Percentiles rank a stretch among this genome's conserved stretches.
These are phyloP conservation scores for Diplodia sapinea DNA, from an alignment of 2,329 filamentous ascomycete genomes.

Conservation along the genomic window DNA sequence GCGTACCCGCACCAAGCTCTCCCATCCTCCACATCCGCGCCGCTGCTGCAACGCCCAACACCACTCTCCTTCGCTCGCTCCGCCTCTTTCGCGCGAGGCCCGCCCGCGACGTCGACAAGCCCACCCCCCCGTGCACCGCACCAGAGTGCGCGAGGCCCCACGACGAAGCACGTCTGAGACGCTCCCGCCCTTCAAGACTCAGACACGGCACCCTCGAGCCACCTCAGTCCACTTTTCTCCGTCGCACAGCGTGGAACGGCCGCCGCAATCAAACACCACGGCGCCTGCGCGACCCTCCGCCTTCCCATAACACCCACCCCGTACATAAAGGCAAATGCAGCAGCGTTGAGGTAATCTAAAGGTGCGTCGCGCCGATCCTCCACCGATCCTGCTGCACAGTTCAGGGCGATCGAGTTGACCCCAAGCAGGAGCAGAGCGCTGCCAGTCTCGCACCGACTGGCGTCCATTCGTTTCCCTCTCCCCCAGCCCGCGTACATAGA, in stretches of 20 bases:
- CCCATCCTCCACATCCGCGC: slow-evolving; percentile 30
- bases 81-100: slow-evolving; percentile 26
- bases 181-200: slow-evolving; percentile 23
- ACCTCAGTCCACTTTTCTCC: slow-evolving; percentile 33
- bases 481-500: slow-evolving; percentile 33
- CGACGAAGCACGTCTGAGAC: slow-evolving; percentile 31
- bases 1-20: slow-evolving; percentile 30
- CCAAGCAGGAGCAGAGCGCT: slow-evolving; percentile 31
- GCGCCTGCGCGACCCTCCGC: slow-evolving; percentile 28
- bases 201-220: slow-evolving; percentile 30
- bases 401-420: slow-evolving; percentile 29
- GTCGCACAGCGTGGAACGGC: slow-evolving; percentile 32
- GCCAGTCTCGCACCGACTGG: slow-evolving; percentile 44
- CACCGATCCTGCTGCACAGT: slow-evolving; percentile 30
- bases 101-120: slow-evolving; percentile 29
- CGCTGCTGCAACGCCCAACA: slow-evolving; percentile 25
- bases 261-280: slow-evolving; percentile 31
- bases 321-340: slow-evolving; percentile 41
- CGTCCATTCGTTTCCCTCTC: slow-evolving; percentile 48
- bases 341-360: slow-evolving; percentile 40
- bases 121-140: slow-evolving; percentile 27
- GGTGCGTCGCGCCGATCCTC: slow-evolving; percentile 38
- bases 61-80: slow-evolving; percentile 23
- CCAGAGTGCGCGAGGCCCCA: slow-evolving; percentile 27
- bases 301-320: slow-evolving; percentile 20